Evolutionary conservation across 495 filamentous ascomycete genomes (phyloP).

Genomic region (Aspergillus sclerotioniger): DNA sequence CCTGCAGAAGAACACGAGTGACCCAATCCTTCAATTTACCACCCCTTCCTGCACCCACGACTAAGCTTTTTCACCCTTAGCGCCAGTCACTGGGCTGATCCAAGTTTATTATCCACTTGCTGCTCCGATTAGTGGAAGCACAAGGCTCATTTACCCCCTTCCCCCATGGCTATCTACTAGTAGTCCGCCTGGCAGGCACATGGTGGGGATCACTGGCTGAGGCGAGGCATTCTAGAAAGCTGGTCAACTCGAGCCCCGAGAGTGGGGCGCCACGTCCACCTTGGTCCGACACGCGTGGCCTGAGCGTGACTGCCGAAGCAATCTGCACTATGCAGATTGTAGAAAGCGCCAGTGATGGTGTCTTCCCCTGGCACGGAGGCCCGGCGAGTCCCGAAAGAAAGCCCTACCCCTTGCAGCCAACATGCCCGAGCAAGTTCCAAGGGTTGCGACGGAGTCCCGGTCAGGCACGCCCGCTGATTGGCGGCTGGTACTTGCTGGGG

Average conservation of each 20-base stretch:
- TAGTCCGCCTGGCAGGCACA: not conserved
- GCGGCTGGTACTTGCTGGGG: not conserved
- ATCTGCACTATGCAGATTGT: not conserved
- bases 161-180: not conserved
- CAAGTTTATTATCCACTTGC: not conserved
- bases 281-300: not conserved
- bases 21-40: not conserved
- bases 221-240: not conserved
- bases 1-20: not conserved
- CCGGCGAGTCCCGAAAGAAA: not conserved
- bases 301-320: not conserved
- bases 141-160: not conserved
- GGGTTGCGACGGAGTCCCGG: not conserved
- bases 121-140: not conserved
- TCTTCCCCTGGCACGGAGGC: no score
- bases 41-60: not conserved
- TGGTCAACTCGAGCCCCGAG: not conserved
- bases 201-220: not conserved
- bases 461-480: not conserved
- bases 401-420: not conserved
- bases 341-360: no score
- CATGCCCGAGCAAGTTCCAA: not conserved
- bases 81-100: not conserved
- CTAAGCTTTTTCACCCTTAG: not conserved
- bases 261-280: not conserved